Evolutionary conservation across 2,329 filamentous ascomycete genomes (phyloP), one percentile per base, ranked within the genome.

Genomic region (Lachnum nothofagi): DNA sequence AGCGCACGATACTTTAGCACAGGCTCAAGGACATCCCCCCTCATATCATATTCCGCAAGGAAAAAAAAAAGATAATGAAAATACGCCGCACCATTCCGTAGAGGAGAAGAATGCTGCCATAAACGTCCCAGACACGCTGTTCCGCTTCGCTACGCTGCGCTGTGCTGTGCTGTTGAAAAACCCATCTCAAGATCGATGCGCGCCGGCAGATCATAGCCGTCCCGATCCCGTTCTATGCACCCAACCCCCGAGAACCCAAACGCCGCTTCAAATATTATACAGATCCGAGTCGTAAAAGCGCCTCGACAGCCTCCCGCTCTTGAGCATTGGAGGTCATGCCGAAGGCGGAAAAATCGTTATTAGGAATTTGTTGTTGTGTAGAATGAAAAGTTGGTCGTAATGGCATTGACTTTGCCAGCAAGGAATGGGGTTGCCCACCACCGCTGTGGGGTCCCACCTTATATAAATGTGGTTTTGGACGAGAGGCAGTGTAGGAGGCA

Each of bases 271-370:
- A 51, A 46, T 59, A 62, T 63, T 83, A 85, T 79, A 84, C 74
- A 79, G 86, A 91, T 70, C 87, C 85, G 68, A 93, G 84, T 67
- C 83, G 80, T 63, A 93, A 74, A 63, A 91, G 80, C 57, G 87
- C 88, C 68, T 89, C 87, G 56, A 91, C 80, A 47, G 88, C 88
- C 68, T 89, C 87, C 61, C 84, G 83, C 73, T 91, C 88, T 68
- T 89, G 84, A 53, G 82, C 78, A 65, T 85, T 80, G 46, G 80
- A 77, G 40, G 56, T 54, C 57, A 62, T 60, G 39, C 60, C 60
- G 48, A 61, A 62, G 37, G 60, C 58, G 51, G 74, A 71, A 61
- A 81, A 70, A 66, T 78, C 70, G 60, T 79, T 69, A 59, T 74
- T 74, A 61, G 68, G 67, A 55, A 71, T 43, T 55, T 69, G 68